Evolutionary conservation across 2,329 filamentous ascomycete genomes (phyloP).

Genomic region (Harringtonia aguacate): DNA sequence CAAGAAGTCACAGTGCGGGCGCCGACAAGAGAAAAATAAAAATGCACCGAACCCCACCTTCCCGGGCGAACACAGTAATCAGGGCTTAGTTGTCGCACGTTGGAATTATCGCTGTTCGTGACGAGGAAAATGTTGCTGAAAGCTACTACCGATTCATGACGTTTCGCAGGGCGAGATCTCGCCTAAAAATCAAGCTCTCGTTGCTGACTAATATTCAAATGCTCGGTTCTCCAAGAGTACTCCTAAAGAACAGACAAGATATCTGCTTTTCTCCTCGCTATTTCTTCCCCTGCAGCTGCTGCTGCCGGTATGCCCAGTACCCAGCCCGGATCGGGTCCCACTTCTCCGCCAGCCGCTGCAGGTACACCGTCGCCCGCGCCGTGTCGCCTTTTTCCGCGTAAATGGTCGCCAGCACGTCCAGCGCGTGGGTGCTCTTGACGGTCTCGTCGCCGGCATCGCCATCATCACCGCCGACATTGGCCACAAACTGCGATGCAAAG

Average conservation of each 20-base stretch:
- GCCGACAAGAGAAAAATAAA: too few relatives aligned
- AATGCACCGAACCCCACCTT: too few relatives aligned
- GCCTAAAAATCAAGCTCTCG: too few relatives aligned
- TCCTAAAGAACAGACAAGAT: too few relatives aligned
- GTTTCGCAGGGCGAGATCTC: too few relatives aligned
- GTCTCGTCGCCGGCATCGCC: constrained; percentile 33
- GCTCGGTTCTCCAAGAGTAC: too few relatives aligned
- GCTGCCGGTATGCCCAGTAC: constrained; percentile 78
- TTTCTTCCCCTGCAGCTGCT: constrained; percentile 19
- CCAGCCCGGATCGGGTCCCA: constrained; percentile 87
- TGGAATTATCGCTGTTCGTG: too few relatives aligned
- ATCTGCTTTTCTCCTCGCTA: background rate
- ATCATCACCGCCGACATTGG: constrained; percentile 39
- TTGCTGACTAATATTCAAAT: too few relatives aligned
- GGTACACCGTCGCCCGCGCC: constrained; percentile 55
- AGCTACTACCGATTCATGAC: too few relatives aligned
- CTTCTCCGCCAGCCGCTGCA: constrained; percentile 66
- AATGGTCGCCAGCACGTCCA: constrained; percentile 64
- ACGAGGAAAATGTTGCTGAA: background rate
- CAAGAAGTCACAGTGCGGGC: too few relatives aligned
- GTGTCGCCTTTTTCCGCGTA: constrained; percentile 45
- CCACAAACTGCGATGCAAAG: constrained; percentile 41
- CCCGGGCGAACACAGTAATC: too few relatives aligned
- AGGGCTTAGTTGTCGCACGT: too few relatives aligned
- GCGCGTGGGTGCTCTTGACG: constrained; percentile 52